Base-by-base conservation (phyloP, 192 early-diverging fungal species). In the Backusella mclennaniae region DNA sequence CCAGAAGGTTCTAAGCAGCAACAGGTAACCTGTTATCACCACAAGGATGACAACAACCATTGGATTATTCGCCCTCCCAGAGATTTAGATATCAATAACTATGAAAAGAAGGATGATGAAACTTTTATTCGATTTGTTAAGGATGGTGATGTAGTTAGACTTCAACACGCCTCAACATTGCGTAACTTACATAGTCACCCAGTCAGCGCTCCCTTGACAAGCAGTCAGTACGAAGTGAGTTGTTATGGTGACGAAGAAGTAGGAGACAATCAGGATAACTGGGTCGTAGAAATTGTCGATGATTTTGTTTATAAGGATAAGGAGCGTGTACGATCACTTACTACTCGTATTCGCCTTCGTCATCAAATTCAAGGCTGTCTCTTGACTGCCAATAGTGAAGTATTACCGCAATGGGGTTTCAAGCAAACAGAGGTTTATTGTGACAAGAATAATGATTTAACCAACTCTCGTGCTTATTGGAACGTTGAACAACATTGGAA, bases 331-430 rank as follows among this genome's bases (percentile, higher is more conserved):
- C 88, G 88, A 68, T 89, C 96, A 0, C 85, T 99, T 33, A 88
- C 93, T 6, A 95, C 97, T 3, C 89, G 85, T 21, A 92, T 99
- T 80, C 90, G 92, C 12, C 82, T 99, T 70, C 88, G 92, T 53
- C 96, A 98, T 79, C 75, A 82, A 8, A 59, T 78, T 35, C 83
- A 90, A 23, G 90, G 90, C 52, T 99, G 98, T 77, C 83, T 92
- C 29, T 84, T 99, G 73, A 87, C 92, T 14, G 88, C 95, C 11
- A 84, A 90, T 36, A 91, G 92, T 35, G 88, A 89, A 23, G 84
- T 86, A 41, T 87, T 98, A 39, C 98, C 98, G 9, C 88, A 97
- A 82, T 99, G 98, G 98, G 98, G 96, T 26, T 98, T 94, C 89
- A 92, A 90, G 79, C 98, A 99, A 87, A 85, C 89, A n/a, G 98